A percentile compares a stretch with the other conserved stretches of the same genome.
These are phyloP conservation scores for Cercospora beticola DNA, from an alignment of 2,329 filamentous ascomycete genomes.

Conservation along the genomic window DNA sequence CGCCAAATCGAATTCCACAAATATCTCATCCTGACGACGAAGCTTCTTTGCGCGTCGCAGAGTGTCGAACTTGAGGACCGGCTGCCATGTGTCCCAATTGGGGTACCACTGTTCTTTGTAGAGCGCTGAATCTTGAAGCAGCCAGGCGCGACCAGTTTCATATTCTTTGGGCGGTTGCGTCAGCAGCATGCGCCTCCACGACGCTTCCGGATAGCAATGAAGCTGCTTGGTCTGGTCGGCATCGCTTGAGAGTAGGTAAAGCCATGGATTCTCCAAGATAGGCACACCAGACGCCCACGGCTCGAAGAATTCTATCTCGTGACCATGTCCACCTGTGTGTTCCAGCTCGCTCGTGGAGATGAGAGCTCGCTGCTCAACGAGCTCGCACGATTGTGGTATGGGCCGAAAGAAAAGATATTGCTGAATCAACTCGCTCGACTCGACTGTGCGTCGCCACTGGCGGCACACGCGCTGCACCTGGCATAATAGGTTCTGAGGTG, in stretches of 20 bases:
- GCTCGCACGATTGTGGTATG: not conserved
- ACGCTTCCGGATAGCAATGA: not conserved
- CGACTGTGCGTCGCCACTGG: constrained; percentile 6
- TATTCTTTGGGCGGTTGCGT: not conserved
- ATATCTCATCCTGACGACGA: not conserved
- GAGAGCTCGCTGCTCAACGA: not conserved
- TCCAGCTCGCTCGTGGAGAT: not conserved
- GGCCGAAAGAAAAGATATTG: constrained; percentile 6
- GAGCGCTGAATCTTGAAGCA: not conserved
- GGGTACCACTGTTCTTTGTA: not conserved
- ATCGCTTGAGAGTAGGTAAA: not conserved
- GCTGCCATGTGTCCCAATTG: not conserved
- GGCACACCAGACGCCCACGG: not conserved
- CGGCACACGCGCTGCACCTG: constrained; percentile 9
- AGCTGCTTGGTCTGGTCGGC: not conserved
- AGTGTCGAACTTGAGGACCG: not conserved
- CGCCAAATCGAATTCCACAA: not conserved
- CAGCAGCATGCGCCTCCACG: constrained; percentile 5
- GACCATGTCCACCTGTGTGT: not conserved
- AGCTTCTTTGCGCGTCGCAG: not conserved
- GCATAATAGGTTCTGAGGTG: constrained; percentile 9
- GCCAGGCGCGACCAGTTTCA: not conserved
- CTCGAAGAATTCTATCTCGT: not conserved
- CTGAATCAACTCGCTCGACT: not conserved
- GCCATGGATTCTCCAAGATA: constrained; percentile 3